phyloP scores from a whole-genome alignment of 257 asterid species.

The Orobanche coerulescens region DNA sequence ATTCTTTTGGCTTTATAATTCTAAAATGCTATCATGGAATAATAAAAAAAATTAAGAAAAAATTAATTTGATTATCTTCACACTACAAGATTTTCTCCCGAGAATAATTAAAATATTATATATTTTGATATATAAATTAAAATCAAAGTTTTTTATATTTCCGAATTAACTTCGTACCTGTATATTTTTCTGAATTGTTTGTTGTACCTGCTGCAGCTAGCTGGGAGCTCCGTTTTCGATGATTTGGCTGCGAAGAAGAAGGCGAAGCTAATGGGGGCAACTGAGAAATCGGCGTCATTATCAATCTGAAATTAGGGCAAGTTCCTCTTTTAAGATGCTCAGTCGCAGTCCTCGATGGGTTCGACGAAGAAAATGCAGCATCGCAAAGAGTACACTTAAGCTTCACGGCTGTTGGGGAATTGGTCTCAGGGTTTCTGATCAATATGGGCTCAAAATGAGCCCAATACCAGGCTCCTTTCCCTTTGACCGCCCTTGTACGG shows the following conservation, averaged over 20 bases:
- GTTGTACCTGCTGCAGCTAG: background rate
- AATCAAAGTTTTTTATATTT: no score
- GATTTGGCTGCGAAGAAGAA: slow-evolving; percentile 22
- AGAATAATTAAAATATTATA: no score
- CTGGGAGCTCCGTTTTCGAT: slow-evolving; percentile 30
- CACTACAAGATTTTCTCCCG: no score
- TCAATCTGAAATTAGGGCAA: slow-evolving; percentile 63
- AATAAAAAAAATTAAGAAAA: no score
- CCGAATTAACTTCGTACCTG: no score
- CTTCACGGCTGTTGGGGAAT: slow-evolving; percentile 72
- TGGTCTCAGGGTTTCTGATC: slow-evolving; percentile 50
- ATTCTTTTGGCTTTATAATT: no score
- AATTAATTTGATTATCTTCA: no score
- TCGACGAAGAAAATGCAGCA: slow-evolving; percentile 90
- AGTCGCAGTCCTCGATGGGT: slow-evolving; percentile 86
- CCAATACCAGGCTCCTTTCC: slow-evolving; percentile 98
- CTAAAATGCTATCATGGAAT: no score
- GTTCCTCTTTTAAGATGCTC: slow-evolving; percentile 85
- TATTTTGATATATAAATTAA: no score
- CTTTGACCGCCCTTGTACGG: slow-evolving; percentile 71
- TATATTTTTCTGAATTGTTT: no score
- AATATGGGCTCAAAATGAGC: slow-evolving; percentile 78
- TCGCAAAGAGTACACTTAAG: slow-evolving; percentile 70
- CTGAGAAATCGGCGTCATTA: slow-evolving; percentile 54
- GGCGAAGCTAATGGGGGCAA: slow-evolving; percentile 28